These are phyloP conservation scores for Raddia distichophylla DNA, from an alignment of 176 grass and related monocot genomes.

Conservation along the genomic window DNA sequence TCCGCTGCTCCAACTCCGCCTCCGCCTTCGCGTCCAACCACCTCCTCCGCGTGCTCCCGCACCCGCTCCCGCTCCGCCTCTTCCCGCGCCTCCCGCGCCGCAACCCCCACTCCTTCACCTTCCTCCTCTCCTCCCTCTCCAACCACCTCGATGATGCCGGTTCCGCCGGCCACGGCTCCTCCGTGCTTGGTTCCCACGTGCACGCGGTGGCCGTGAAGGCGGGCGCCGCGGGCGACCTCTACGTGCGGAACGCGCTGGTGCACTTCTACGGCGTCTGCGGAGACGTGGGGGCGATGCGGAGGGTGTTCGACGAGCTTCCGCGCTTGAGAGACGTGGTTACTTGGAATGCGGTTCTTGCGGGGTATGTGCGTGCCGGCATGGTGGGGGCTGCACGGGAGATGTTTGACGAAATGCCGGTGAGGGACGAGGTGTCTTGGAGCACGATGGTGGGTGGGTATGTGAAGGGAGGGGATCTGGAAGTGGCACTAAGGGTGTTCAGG, in stretches of 20 bases:
- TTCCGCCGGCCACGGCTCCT: background rate
- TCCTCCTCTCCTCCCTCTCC: slow-evolving; percentile 60
- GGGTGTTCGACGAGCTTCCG: slow-evolving; percentile 60
- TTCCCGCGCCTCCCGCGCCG: slow-evolving; percentile 51
- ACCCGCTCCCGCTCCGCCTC: slow-evolving; percentile 51
- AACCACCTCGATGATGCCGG: slow-evolving; percentile 48
- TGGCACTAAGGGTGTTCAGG: slow-evolving; percentile 50
- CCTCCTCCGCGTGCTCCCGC: slow-evolving; percentile 64
- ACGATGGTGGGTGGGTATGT: slow-evolving; percentile 64
- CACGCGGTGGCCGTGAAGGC: slow-evolving; percentile 60
- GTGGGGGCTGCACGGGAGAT: slow-evolving; percentile 21
- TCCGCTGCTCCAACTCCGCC: slow-evolving; percentile 34
- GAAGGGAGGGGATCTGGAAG: slow-evolving; percentile 56
- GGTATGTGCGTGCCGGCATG: slow-evolving; percentile 50
- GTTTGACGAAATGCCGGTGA: slow-evolving; percentile 60
- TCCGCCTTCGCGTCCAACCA: slow-evolving; percentile 68
- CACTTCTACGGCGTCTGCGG: slow-evolving; percentile 65
- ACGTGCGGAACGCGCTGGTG: slow-evolving; percentile 61
- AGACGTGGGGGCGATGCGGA: slow-evolving; percentile 40
- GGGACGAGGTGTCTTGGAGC: slow-evolving; percentile 70
- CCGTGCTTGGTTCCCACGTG: slow-evolving; percentile 54
- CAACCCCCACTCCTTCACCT: slow-evolving; percentile 53
- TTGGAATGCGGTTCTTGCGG: slow-evolving; percentile 62
- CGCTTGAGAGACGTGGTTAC: slow-evolving; percentile 51
- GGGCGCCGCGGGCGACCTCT: slow-evolving; percentile 57